Evolutionary conservation across 2,329 filamentous ascomycete genomes (phyloP).

Genomic region (Davidsoniella neocaledoniae): DNA sequence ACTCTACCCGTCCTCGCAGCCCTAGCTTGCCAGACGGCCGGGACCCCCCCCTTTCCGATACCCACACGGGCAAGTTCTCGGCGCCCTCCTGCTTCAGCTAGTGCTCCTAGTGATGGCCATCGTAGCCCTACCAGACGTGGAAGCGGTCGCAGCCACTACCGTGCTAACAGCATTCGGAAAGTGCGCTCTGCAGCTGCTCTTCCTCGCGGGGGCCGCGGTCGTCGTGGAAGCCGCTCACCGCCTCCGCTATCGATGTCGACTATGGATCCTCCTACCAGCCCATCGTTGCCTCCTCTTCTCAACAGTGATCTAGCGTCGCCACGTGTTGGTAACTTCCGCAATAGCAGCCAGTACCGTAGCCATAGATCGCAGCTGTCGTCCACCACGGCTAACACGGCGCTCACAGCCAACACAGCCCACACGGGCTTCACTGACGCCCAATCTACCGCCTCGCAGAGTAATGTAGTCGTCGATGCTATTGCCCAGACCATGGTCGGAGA

Average conservation of each 20-base stretch:
- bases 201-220: constrained; percentile 32
- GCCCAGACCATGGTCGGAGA: constrained; percentile 97
- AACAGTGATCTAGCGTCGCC: constrained; percentile 52
- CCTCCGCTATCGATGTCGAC: constrained; percentile 52
- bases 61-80: constrained; percentile 78
- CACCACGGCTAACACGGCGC: constrained; percentile 35
- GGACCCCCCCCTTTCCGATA: constrained; percentile 74
- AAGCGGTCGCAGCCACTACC: constrained; percentile 31
- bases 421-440: constrained; percentile 23
- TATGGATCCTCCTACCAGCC: constrained; percentile 46
- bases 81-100: constrained; percentile 47
- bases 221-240: constrained; percentile 41
- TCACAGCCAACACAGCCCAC: constrained; percentile 25
- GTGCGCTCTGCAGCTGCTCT: constrained; percentile 68
- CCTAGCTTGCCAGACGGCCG: constrained; percentile 43
- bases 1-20: constrained; percentile 40
- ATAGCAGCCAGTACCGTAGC: constrained; percentile 26
- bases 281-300: constrained; percentile 50
- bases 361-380: constrained; percentile 44
- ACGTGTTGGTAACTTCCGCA: constrained; percentile 15
- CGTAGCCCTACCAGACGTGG: constrained; percentile 55
- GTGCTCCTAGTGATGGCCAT: constrained; percentile 52
- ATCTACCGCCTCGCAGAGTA: constrained; percentile 44
- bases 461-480: constrained; percentile 90
- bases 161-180: constrained; percentile 55